These are phyloP conservation scores for Gossypium davidsonii DNA, from an alignment of 441 rosid species.

Conservation along the genomic window DNA sequence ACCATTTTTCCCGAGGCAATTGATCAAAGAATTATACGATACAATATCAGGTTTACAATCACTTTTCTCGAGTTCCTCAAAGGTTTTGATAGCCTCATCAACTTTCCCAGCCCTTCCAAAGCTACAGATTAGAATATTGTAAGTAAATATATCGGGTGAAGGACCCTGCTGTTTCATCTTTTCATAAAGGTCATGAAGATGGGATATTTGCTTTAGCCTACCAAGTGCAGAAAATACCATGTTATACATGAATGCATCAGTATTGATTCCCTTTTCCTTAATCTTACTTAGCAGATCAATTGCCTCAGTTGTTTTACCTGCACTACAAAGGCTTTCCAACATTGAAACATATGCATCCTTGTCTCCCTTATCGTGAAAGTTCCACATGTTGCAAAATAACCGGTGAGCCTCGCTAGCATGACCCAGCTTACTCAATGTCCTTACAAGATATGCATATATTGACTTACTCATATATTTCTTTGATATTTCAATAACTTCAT, in stretches of 20 bases:
- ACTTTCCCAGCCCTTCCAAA: slow-evolving; percentile 71
- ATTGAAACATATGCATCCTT: slow-evolving; percentile 62
- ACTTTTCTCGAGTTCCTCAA: slow-evolving; percentile 77
- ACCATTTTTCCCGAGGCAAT: slow-evolving; percentile 87
- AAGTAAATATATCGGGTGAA: slow-evolving; percentile 65
- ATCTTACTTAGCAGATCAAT: slow-evolving; percentile 64
- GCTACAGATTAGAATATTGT: slow-evolving; percentile 77
- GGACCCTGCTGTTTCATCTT: slow-evolving; percentile 77
- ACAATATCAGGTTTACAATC: slow-evolving; percentile 64
- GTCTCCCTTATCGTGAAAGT: slow-evolving; percentile 70
- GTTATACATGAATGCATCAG: slow-evolving; percentile 75
- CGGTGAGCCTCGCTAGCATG: slow-evolving; percentile 83
- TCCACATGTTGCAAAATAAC: slow-evolving; percentile 91
- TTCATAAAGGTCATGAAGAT: slow-evolving; percentile 63
- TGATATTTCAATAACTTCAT: slow-evolving; percentile 61
- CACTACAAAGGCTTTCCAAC: slow-evolving; percentile 68
- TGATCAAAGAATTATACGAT: slow-evolving; percentile 84
- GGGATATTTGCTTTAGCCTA: slow-evolving; percentile 59
- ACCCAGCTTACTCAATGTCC: slow-evolving; percentile 64
- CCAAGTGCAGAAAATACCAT: slow-evolving; percentile 65
- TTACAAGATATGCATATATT: slow-evolving; percentile 67
- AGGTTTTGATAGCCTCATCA: slow-evolving; percentile 53
- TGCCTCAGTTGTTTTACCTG: slow-evolving; percentile 79
- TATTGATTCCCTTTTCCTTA: slow-evolving; percentile 60
- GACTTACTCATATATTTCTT: slow-evolving; percentile 43